Evolutionary conservation across 2,329 filamentous ascomycete species (phyloP).

Genomic region (Dactylellina parvicollis): DNA sequence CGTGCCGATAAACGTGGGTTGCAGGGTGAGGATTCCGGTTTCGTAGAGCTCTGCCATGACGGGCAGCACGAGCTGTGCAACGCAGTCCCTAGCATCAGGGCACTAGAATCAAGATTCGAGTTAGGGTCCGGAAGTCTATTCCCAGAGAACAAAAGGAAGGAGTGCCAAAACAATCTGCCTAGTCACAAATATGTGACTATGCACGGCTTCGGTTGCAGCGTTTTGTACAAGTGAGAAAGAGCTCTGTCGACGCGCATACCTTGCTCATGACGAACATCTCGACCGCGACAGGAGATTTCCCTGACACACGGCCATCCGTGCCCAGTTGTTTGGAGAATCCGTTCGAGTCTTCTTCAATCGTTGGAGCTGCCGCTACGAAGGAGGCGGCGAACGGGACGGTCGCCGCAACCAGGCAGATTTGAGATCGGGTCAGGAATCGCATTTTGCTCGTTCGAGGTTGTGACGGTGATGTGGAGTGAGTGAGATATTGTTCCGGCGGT

Average conservation of each 20-base stretch:
- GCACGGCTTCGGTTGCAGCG: background rate
- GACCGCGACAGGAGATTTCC: conserved; percentile 39
- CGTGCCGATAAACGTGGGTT: conserved; percentile 86
- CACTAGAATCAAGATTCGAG: conserved; percentile 68
- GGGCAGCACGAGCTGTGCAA: conserved; percentile 82
- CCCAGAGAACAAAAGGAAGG: background rate
- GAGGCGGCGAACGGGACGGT: background rate
- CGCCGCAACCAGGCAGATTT: conserved; percentile 18
- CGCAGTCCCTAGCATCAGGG: conserved; percentile 85
- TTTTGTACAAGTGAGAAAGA: background rate
- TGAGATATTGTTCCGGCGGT: background rate
- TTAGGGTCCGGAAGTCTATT: conserved; percentile 5
- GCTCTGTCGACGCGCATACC: conserved; percentile 22
- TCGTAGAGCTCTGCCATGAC: conserved; percentile 79
- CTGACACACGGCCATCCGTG: background rate
- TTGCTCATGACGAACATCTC: conserved; percentile 53
- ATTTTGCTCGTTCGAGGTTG: background rate
- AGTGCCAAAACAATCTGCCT: background rate
- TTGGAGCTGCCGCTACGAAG: conserved; percentile 10
- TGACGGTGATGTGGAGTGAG: background rate
- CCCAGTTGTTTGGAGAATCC: background rate
- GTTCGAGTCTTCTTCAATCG: background rate
- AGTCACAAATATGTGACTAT: conserved; percentile 41
- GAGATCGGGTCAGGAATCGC: conserved; percentile 16
- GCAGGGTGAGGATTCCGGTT: conserved; percentile 84